These are phyloP conservation scores for Hortiboletus rubellus DNA, from an alignment of 1,284 basidiomycete species.

Conservation along the genomic window DNA sequence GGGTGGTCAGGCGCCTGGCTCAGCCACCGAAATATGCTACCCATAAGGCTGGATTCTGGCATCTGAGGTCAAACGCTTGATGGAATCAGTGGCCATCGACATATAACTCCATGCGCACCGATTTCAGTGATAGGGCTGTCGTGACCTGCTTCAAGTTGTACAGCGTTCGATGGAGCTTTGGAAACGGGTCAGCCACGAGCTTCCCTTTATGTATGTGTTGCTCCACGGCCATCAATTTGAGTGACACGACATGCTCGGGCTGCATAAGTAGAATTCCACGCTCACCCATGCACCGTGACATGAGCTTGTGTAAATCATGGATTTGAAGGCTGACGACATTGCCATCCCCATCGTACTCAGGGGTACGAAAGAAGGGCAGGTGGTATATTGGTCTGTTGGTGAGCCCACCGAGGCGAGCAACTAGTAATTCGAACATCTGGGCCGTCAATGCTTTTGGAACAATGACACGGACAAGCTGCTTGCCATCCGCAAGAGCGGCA, in stretches of 20 bases:
- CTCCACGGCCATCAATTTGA: slow-evolving; percentile 15
- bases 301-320: slow-evolving; percentile 30
- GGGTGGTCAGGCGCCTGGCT: no score
- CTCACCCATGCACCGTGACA: slow-evolving; percentile 37
- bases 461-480: slow-evolving; percentile 47
- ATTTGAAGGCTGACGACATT: neutral
- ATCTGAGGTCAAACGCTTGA: neutral
- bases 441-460: slow-evolving; percentile 44
- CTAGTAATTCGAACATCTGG: slow-evolving; percentile 51
- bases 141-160: neutral
- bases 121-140: neutral
- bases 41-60: neutral
- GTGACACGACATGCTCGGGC: slow-evolving; percentile 52
- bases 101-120: neutral
- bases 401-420: slow-evolving; percentile 46
- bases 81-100: neutral
- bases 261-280: slow-evolving; percentile 47
- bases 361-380: slow-evolving; percentile 46
- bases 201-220: slow-evolving; percentile 12
- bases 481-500: slow-evolving; percentile 42
- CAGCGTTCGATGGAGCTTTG: neutral
- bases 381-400: slow-evolving; percentile 47
- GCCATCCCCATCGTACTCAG: fast-evolving
- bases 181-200: fast-evolving
- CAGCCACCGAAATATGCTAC: neutral